Evolutionary conservation across 805 yeast genomes (phyloP).

Genomic region (Pichia deserticola): DNA sequence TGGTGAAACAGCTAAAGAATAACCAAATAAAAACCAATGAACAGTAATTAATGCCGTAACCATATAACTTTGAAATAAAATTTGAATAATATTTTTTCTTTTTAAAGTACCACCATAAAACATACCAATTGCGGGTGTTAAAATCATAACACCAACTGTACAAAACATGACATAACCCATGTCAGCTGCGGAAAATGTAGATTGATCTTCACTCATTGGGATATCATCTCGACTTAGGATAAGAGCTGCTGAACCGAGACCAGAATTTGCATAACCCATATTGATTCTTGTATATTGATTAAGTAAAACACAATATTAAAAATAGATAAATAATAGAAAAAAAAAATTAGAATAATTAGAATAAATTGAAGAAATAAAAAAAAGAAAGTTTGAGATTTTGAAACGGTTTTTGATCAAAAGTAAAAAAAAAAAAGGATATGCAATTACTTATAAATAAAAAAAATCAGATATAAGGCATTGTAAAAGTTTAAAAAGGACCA

Average conservation of each 20-base stretch:
- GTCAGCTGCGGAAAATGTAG: constrained; percentile 33
- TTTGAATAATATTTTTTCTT: constrained; percentile 37
- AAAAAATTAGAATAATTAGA: no score
- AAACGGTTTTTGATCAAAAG: no score
- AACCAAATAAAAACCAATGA: constrained; percentile 41
- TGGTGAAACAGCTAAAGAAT: constrained; percentile 35
- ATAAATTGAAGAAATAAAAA: no score
- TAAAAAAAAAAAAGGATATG: no score
- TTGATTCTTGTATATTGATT: not conserved
- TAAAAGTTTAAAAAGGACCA: no score
- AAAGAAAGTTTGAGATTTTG: no score
- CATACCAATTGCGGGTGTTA: constrained; percentile 39
- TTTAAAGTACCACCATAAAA: constrained; percentile 38
- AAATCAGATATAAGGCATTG: no score
- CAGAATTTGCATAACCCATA: constrained; percentile 27
- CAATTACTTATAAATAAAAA: no score
- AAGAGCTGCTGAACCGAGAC: constrained; percentile 25
- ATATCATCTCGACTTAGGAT: constrained; percentile 16
- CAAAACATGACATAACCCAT: constrained; percentile 44
- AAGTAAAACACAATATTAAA: no score
- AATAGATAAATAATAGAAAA: no score
- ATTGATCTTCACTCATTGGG: constrained; percentile 30
- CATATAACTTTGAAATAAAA: constrained; percentile 38
- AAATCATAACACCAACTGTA: constrained; percentile 40
- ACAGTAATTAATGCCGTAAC: constrained; percentile 32